Evolutionary conservation across 768 basidiomycete species (phyloP), one percentile per base, ranked within the genome.

Genomic region (Pleurotus citrinopileatus): DNA sequence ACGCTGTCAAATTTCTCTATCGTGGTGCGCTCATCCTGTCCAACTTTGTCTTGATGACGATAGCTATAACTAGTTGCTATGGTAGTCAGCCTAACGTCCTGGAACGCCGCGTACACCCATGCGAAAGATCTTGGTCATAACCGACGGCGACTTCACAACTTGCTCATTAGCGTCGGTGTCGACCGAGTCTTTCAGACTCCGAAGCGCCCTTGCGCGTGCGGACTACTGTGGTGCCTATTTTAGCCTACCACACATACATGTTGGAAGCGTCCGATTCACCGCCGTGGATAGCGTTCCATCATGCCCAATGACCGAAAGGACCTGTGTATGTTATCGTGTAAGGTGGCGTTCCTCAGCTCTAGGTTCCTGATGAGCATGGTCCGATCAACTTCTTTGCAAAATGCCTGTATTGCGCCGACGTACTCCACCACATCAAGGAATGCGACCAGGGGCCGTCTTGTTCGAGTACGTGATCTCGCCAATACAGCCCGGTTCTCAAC

Each of bases 351-450:
- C 38, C 25, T 44, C 25, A 12, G 23, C 25, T 10, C 7, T 19
- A n/a, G 26, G 26, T 44, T 22, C 43, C 43, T 44, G 43, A 44
- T 12, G 38, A 15, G 12, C 38, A 19, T 40, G 17, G 4, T 44
- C 43, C 22, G 43, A 25, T 44, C 43, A 25, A 12, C 43, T 44
- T 44, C 43, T 44, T 44, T 44, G 20, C 43, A 25, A 17, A 44
- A 27, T 20, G 17, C 17, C 25, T 42, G 40, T 8, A 19, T 25
- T 27, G 10, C 26, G 17, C 25, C 43, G 2, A 27, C 17, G 22
- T 9, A 44, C 25, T 8, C 5, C 43, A 22, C 43, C 10, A 22
- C 2, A 27, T 9, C 43, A 7, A 20, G 38, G n/a, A n/a, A n/a
- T n/a, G n/a, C n/a, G n/a, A n/a, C n/a, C n/a, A n/a, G n/a, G n/a